Evolutionary conservation across 192 early-diverging fungal genomes (phyloP), one percentile per base, ranked within the genome.

Genomic region (Umbelopsis ramanniana): DNA sequence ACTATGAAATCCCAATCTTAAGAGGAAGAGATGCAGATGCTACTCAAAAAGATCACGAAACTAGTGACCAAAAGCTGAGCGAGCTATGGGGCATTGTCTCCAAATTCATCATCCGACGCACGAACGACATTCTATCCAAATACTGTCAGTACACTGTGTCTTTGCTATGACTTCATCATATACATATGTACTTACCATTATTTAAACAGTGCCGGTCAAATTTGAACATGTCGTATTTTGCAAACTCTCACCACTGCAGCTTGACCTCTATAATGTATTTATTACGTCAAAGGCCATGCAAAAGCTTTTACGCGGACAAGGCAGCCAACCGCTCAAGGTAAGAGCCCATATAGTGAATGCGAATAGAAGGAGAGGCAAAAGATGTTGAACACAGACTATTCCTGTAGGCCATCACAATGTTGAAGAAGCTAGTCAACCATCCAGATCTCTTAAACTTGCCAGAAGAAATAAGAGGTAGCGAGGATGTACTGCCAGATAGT

Each of bases 191-290:
- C 46, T 46, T 2, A 19, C 11, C 53, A 37, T 37, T n/a, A 15
- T 26, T 50, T 66, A 40, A 38, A 3, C 73, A 95, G 93, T 99
- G 52, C 97, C 98, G 1, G 87, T 89, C 24, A 99, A 99, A 76
- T 98, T 93, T 85, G 98, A 99, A 72, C 93, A 99, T 76, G 96
- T 99, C 9, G 98, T 99, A 26, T 99, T 99, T 80, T 96, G 95
- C 75, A 88, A 89, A 67, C 82, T 97, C 21, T 87, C 91, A 10
- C 81, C 84, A 6, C 75, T 93, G 24, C 98, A 99, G 77, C 67
- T 88, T 8, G 79, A 87, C 11, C 77, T 99, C 6, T 99, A 99
- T 76, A 86, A 92, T 54, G 74, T 89, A 48, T 99, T 94, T 52
- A 79, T 92, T 22, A 79, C 79, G 19, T 89, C 91, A 2, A 81